Evolutionary conservation across 2,329 filamentous ascomycete genomes (phyloP), one percentile per base, ranked within the genome.

Genomic region (Clarireedia sp.): DNA sequence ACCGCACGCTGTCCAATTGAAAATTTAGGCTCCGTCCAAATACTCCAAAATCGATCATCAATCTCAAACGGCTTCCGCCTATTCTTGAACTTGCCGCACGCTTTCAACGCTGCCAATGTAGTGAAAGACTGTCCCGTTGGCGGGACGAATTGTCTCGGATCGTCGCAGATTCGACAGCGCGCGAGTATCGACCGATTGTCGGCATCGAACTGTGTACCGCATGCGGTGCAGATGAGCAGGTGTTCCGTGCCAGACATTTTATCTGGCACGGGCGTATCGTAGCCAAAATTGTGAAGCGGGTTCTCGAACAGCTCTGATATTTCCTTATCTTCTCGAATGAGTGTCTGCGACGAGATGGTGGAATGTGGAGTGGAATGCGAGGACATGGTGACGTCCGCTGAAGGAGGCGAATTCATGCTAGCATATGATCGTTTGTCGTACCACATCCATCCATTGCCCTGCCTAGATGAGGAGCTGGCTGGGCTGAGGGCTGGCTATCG

Each of bases 1-100:
- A 90, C 77, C 19, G 83, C 83, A 33, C 89, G 78, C 70, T 94
- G 85, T 1, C 88, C 88, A 60, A 94, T 94, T 53, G 75, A 88
- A 58, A 90, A 72, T 68, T 84, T 75, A 29, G 81, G 82, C 38
- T 72, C 69, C 0, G 79, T 79, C 48, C 66, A 66, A 54, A 83
- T 75, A 52, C 71, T 75, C 23, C 71, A 72, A 50, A 82, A 68
- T 12, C 69, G 65, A 2, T 69, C 57, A 58, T 84, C 76, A 5
- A 69, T 56, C 53, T 80, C 56, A 16, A 67, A 74, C 1, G 75
- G 71, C 10, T 71, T 71, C 63, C 81, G 82, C 8, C 72, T 72
- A 66, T 87, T 88, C 24, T 67, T 71, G 66, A 84, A 75, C 17
- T 23, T 24, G 2, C 48, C 48, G 5, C 65, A 68, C 3, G 40